Base-by-base conservation (phyloP, 2,329 filamentous ascomycete species). In the Sarocladium kiliense region DNA sequence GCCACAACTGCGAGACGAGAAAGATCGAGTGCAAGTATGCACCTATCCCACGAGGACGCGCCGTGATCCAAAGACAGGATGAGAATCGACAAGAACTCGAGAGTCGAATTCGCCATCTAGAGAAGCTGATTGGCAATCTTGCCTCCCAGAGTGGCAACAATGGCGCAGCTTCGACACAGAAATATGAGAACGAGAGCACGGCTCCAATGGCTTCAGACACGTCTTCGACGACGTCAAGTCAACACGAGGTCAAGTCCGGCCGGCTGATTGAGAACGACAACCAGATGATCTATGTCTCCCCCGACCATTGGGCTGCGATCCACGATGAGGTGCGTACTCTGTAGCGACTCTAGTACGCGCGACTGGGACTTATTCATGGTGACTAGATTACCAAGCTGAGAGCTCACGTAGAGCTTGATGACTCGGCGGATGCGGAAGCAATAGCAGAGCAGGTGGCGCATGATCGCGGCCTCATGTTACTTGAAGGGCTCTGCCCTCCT, bases 201-300 rank as follows among this genome's bases (percentile, higher is more conserved):
- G 23, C 11, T 11, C 23, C 23, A 7, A 11, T n/a, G 23, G 10
- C 27, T 14, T 14, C 47, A 36, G 19, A 21, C 30, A 19, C 14
- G 27, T 34, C 27, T 3, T 36, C 47, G 6, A 34, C 30, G 26
- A 14, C 47, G 3, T 51, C 47, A 10, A 23, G 30, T 25, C 12
- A 34, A 11, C 36, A 4, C 6, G 47, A 51, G 19, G 27, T 51
- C 47, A 51, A 51, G 27, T 51, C 47, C 21, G 47, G 47, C 4
- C 6, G 47, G 18, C 26, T 51, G 27, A 51, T 51, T 23, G 47
- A 51, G 47, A 36, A 51, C 18, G 47, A 51, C 18, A 51, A 51
- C 18, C 47, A 51, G 47, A 51, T 51, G 47, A 51, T 51, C 47
- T 51, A 51, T 23, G 47, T 51, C n/a, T 51, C 47, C 3, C 47